A percentile compares a stretch with the other conserved stretches of the same genome.
These are phyloP conservation scores for Nectriaceae sp. DNA, from an alignment of 2,329 filamentous ascomycete genomes.

Conservation along the genomic window DNA sequence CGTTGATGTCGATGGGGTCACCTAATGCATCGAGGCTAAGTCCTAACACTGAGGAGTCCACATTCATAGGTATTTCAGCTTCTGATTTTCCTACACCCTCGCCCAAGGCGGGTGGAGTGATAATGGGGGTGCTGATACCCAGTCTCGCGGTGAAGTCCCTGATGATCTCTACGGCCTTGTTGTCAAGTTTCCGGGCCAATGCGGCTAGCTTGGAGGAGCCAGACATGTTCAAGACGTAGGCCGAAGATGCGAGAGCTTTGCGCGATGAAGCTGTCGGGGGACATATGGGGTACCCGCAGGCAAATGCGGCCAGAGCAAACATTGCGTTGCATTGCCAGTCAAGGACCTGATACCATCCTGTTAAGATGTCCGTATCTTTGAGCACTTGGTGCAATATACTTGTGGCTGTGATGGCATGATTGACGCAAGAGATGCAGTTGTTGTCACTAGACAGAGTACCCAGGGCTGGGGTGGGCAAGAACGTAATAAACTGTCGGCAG, in stretches of 20 bases:
- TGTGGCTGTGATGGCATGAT: conserved; percentile 30
- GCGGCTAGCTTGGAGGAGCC: conserved; percentile 5
- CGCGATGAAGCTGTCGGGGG: conserved; percentile 22
- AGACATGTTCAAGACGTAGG: conserved; percentile 15
- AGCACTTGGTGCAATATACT: conserved; percentile 30
- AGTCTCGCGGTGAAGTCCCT: conserved; percentile 21
- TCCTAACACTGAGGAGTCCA: conserved; percentile 15
- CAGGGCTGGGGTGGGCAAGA: conserved; percentile 30
- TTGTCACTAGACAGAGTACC: conserved; percentile 29
- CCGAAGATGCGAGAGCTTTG: conserved; percentile 14
- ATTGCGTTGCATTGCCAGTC: conserved; percentile 31
- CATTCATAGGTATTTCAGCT: conserved; percentile 1
- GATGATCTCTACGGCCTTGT: conserved; percentile 17
- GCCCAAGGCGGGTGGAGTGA: not conserved
- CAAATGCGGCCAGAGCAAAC: conserved; percentile 21
- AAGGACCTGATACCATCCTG: conserved; percentile 29
- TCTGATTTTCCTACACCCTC: conserved; percentile 1
- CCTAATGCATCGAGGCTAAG: conserved; percentile 10
- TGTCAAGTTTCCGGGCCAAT: conserved; percentile 10
- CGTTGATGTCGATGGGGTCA: conserved; percentile 3
- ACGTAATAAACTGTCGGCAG: conserved; percentile 42
- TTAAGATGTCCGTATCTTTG: conserved; percentile 27
- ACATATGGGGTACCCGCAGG: conserved; percentile 28
- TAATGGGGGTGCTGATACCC: conserved; percentile 18
- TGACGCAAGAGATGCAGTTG: conserved; percentile 22